These are phyloP conservation scores for Aspergillus sp. DNA, from an alignment of 2,329 filamentous ascomycete genomes.

Conservation along the genomic window DNA sequence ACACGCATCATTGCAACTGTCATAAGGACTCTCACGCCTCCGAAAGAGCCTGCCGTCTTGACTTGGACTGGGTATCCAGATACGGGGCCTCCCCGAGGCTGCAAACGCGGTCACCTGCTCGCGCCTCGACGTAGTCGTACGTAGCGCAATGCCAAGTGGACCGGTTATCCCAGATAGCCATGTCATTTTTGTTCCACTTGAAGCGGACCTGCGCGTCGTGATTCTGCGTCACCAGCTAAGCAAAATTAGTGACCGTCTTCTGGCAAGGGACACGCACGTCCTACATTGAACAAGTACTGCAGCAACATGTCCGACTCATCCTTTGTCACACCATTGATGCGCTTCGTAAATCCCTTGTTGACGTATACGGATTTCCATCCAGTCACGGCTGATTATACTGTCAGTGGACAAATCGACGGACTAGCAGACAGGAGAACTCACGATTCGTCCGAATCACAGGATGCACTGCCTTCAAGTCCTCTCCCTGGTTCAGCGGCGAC, in stretches of 20 bases:
- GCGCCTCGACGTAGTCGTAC: conserved; percentile 32
- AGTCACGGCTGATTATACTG: conserved; percentile 45
- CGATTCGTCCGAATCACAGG: conserved; percentile 59
- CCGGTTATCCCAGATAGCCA: conserved; percentile 28
- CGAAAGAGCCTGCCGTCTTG: conserved; percentile 37
- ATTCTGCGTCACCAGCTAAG: conserved; percentile 40
- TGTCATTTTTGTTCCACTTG: conserved; percentile 50
- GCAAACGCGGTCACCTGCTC: conserved; percentile 50
- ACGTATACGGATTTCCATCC: conserved; percentile 59
- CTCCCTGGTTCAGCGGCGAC: conserved; percentile 54
- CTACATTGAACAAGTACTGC: conserved; percentile 40
- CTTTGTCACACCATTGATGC: conserved; percentile 45
- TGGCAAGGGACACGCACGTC: neutral
- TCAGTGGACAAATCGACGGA: neutral
- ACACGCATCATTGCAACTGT: neutral
- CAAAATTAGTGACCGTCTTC: neutral
- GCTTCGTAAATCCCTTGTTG: conserved; percentile 39
- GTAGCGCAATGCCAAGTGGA: conserved; percentile 45
- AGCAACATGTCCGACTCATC: conserved; percentile 45
- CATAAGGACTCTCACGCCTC: neutral
- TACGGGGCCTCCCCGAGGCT: conserved; percentile 54
- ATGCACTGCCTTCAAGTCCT: conserved; percentile 51
- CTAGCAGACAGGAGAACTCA: conserved; percentile 6
- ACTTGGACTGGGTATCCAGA: conserved; percentile 41
- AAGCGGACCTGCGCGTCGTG: conserved; percentile 52